phyloP scores from a whole-genome alignment of 305 asterid genomes.

The Fraxinus latifolia region DNA sequence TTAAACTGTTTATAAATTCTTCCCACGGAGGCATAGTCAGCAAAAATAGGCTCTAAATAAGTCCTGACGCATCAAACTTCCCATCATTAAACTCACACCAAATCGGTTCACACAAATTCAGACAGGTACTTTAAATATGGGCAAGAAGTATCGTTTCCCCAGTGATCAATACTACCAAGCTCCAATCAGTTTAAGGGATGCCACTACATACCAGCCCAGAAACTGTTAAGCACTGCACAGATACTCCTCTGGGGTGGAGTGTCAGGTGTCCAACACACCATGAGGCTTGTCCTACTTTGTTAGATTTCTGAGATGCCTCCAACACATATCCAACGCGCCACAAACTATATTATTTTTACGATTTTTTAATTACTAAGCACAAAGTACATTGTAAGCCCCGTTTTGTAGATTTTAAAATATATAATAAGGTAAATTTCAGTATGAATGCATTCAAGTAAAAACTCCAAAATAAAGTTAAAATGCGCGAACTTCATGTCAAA shows the following conservation, averaged over 20 bases:
- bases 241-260: neutral
- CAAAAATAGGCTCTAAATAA: conserved; percentile 3
- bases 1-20: neutral
- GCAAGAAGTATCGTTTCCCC: neutral
- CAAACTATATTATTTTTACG: neutral
- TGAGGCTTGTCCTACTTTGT: neutral
- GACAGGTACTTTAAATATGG: neutral
- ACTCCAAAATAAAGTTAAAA: neutral
- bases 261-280: neutral
- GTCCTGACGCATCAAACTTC: neutral
- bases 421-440: neutral
- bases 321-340: neutral
- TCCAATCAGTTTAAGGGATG: neutral
- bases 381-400: neutral
- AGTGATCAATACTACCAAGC: neutral
- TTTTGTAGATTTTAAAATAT: neutral
- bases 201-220: neutral
- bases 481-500: neutral
- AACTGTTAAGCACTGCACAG: neutral
- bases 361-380: neutral
- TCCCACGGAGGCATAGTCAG: neutral
- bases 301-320: neutral
- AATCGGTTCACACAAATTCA: neutral
- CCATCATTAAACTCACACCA: neutral
- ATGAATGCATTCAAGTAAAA: neutral